Evolutionary conservation across 2,329 filamentous ascomycete species (phyloP), one percentile per base, ranked within the genome.

Genomic region (Pseudocercospora crystallina): DNA sequence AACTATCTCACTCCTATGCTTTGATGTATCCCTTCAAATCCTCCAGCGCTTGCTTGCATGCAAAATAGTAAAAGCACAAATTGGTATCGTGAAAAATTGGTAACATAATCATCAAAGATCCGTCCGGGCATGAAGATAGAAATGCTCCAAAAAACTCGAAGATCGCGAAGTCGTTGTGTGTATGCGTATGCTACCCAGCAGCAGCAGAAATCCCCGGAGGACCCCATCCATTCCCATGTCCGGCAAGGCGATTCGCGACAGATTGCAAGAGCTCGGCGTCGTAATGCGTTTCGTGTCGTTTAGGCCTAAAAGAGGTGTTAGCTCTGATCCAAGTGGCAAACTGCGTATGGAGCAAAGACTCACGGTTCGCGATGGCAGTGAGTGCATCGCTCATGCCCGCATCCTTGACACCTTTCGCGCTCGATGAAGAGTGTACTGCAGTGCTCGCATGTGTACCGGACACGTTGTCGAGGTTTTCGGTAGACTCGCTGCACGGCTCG

Each of bases 361-460:
- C 63, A 76, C 73, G 74, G 73, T 56, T 68, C 74, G 43, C 85
- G 76, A 12, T 76, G 76, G 62, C 84, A 88, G 46, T 76, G 71
- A 2, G 43, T 34, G 15, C 51, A 53, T 12, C 51, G 51, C 32
- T 53, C 41, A 31, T 53, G 51, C 12, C 51, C 51, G 32, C 51
- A 53, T 33, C 36, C 39, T 11, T 75, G 70, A 61, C 84, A 85
- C 58, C 83, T 82, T 53, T 76, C 70, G 61, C 85, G 80, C 1
- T 81, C 73, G 3, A 77, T 71, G 2, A 79, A 74, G 66, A 82
- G 86, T 35, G 81, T 74, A 13, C 76, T 76, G 72, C 87, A 90
- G 46, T 77, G 72, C 58, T 84, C 79, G 68, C 87, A 90, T 36
- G 67, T 71, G 66, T 73, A 76, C 4, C 73, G 69, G 5, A 77